A percentile compares a stretch with the other conserved stretches of the same genome.
Conservation (phyloP, 192 early-diverging fungal species). For the Physocladia obscura region DNA sequence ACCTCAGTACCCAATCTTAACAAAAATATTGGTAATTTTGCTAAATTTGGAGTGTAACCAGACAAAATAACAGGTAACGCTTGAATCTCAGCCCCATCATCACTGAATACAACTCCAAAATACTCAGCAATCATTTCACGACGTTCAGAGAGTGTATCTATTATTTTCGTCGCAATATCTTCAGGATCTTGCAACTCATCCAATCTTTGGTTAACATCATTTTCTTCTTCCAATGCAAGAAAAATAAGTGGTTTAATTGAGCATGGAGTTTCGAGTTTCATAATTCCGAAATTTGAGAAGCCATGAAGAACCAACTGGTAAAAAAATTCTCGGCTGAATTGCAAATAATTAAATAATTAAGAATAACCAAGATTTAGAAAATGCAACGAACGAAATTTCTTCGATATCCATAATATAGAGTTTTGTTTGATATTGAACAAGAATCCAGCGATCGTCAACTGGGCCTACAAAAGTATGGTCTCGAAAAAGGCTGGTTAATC, state of each 20-base stretch:
- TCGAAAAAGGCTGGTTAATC: conserved; percentile 74
- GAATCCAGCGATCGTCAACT: conserved; percentile 74
- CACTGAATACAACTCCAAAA: conserved; percentile 73
- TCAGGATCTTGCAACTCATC: not conserved
- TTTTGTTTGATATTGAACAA: conserved; percentile 84
- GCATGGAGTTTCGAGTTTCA: conserved; percentile 63
- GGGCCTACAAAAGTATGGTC: conserved; percentile 88
- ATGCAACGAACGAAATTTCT: conserved; percentile 57
- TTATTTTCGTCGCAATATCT: not conserved
- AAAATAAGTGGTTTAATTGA: conserved; percentile 67
- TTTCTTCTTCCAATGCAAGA: conserved; percentile 61
- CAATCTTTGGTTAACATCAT: not conserved
- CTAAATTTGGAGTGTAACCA: conserved; percentile 79
- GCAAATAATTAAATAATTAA: no score
- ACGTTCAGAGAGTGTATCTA: conserved; percentile 41
- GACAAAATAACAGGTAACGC: conserved; percentile 78
- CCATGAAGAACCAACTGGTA: conserved; percentile 80
- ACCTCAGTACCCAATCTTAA: conserved; percentile 76
- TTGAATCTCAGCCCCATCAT: conserved; percentile 59
- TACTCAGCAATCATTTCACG: conserved; percentile 88
- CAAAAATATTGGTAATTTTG: conserved; percentile 83
- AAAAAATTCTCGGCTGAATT: conserved; percentile 78
- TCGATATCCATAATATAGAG: conserved; percentile 83
- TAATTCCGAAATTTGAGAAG: conserved; percentile 86
- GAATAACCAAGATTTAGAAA: not conserved